A percentile compares a stretch with the other conserved stretches of the same genome.
These are phyloP conservation scores for Luvunga scandens DNA, from an alignment of 345 rosid genomes.

Conservation along the genomic window DNA sequence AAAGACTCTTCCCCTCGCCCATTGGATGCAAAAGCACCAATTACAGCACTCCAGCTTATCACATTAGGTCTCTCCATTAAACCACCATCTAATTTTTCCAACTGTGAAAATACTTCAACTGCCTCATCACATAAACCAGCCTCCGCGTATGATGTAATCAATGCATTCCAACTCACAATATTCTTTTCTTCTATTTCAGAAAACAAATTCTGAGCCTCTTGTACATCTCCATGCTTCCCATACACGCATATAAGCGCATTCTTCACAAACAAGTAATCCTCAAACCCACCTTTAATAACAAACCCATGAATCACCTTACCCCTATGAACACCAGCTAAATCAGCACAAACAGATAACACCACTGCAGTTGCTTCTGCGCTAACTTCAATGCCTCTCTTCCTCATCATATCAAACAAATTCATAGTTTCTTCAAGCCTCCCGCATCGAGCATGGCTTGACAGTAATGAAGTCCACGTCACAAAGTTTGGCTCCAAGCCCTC, in stretches of 20 bases:
- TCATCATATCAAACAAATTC: constrained; percentile 48
- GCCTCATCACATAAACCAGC: constrained; percentile 58
- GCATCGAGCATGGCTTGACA: constrained; percentile 61
- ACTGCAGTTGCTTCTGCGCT: constrained; percentile 56
- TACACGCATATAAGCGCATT: constrained; percentile 54
- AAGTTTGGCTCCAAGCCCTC: constrained; percentile 58
- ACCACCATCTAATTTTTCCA: constrained; percentile 35
- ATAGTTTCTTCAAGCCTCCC: constrained; percentile 39
- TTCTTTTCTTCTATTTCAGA: constrained; percentile 40
- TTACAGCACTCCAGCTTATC: constrained; percentile 70
- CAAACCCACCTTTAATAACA: constrained; percentile 59
- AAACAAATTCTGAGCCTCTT: constrained; percentile 43
- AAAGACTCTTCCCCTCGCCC: constrained; percentile 52
- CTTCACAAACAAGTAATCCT: constrained; percentile 45
- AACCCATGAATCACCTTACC: constrained; percentile 52
- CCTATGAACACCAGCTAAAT: constrained; percentile 23
- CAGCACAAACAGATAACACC: constrained; percentile 55
- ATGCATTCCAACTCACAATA: constrained; percentile 65
- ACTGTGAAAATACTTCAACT: constrained; percentile 41
- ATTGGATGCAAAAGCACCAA: constrained; percentile 57
- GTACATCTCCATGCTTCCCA: constrained; percentile 51
- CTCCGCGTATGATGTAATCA: constrained; percentile 59
- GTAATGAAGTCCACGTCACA: constrained; percentile 69
- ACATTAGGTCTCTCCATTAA: constrained; percentile 45
- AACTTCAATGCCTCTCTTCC: constrained; percentile 32